Base-by-base conservation (phyloP, 352 stramenopile species). In the Pythium aristosporum region DNA sequence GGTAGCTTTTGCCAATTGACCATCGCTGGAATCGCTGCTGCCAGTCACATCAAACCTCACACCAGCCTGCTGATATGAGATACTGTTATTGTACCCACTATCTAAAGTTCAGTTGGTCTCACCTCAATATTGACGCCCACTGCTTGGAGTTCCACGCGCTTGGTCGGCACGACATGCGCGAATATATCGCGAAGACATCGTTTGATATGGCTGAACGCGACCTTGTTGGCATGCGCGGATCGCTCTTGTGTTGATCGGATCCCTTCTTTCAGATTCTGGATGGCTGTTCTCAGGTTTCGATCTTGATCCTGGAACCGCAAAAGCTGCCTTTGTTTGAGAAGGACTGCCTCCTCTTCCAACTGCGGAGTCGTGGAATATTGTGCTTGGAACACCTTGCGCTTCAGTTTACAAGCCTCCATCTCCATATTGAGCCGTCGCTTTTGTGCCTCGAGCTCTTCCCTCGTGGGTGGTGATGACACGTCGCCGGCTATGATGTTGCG, bases 121-220 rank as follows among this genome's bases (percentile, higher is more conserved):
- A 77, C 68, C 67, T 75, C 71, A 30, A 75, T 67, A 25, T 28
- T 65, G 25, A 32, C 32, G 9, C 62, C 64, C 2, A 67, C 8
- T 8, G 51, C 9, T 11, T 15, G 18, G 13, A 65, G 39, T 55
- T 67, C 47, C 6, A 66, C 73, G 0, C 15, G 10, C 41, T 80
- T 80, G 9, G 23, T 28, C 16, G 67, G 70, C 9, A 77, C 71
- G 18, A 71, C 49, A 16, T 44, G 53, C 12, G 39, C n/a, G 53
- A 80, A 80, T 25, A 77, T 75, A 1, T 66, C n/a, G 2, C 28
- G 20, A 34, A 80, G 70, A 16, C 47, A 52, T 5, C 36, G n/a
- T 25, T 53, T 25, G 2, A 80, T 62, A 3, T 53, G 34, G 1
- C 20, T 13, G 9, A 71, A 74, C 11, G 72, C 69, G 3, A 76